Evolutionary conservation across 2,329 filamentous ascomycete species (phyloP).

Genomic region (Talaromyces pinophilus): DNA sequence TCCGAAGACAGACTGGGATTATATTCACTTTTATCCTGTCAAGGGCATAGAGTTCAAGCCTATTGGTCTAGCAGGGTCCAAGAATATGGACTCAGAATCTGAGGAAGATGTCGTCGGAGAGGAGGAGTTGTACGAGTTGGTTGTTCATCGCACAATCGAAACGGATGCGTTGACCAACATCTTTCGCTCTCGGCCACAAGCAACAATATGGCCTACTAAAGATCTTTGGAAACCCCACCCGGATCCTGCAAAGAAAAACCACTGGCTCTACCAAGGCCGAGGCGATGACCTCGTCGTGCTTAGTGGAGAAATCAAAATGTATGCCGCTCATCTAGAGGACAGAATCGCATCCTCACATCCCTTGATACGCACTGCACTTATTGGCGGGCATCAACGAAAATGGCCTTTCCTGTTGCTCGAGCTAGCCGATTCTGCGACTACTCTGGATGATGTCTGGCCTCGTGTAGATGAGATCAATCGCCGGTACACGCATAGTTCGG

Average conservation of each 20-base stretch:
- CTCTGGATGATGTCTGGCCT: constrained; percentile 18
- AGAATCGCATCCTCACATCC: constrained; percentile 28
- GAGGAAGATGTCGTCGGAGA: constrained; percentile 13
- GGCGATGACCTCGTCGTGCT: constrained; percentile 27
- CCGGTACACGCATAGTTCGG: constrained; percentile 13
- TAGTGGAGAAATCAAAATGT: constrained; percentile 28
- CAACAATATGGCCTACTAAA: constrained; percentile 27
- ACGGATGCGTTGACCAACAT: constrained; percentile 28
- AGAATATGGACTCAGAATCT: background rate
- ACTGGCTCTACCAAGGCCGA: constrained; percentile 32
- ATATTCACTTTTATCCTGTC: constrained; percentile 26
- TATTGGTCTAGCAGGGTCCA: background rate
- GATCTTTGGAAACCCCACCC: constrained; percentile 32
- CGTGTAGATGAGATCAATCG: constrained; percentile 11
- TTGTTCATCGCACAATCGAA: constrained; percentile 27
- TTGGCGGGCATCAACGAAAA: constrained; percentile 28
- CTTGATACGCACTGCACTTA: constrained; percentile 26
- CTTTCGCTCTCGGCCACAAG: constrained; percentile 25
- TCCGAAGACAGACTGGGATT: constrained; percentile 25
- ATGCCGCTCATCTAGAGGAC: constrained; percentile 30
- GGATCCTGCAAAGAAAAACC: constrained; percentile 14
- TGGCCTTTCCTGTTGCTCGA: constrained; percentile 30
- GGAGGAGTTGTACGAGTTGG: constrained; percentile 28
- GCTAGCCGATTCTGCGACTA: constrained; percentile 11
- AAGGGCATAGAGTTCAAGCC: constrained; percentile 23